Conservation (phyloP, 352 stramenopile genomes). For the Phytophthora citrophthora region DNA sequence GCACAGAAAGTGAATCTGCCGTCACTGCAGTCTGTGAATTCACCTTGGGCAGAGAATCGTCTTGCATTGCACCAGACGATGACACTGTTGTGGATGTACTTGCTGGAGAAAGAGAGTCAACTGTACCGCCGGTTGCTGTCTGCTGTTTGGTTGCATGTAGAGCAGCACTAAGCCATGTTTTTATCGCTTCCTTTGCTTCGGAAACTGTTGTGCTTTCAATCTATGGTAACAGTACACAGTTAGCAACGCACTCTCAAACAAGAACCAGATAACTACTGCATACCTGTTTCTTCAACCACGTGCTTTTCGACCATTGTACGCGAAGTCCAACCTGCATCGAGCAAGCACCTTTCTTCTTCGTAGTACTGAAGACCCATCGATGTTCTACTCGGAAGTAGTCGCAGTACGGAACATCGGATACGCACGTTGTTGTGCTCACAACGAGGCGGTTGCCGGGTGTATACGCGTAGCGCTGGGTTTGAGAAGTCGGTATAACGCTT, state of each 20-base stretch:
- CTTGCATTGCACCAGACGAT: neutral
- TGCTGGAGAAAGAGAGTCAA: neutral
- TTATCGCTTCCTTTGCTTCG: constrained; percentile 66
- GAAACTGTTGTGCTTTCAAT: constrained; percentile 83
- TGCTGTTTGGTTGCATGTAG: constrained; percentile 28
- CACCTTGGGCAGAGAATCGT: constrained; percentile 6
- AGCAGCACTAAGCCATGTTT: constrained; percentile 59
- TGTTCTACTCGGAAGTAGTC: constrained; percentile 90
- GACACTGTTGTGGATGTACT: constrained; percentile 2
- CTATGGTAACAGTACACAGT: constrained; percentile 28
- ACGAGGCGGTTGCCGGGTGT: constrained; percentile 52
- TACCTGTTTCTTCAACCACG: constrained; percentile 90
- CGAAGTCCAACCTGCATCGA: constrained; percentile 70
- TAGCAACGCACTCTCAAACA: neutral
- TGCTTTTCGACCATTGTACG: constrained; percentile 83
- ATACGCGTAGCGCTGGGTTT: constrained; percentile 76
- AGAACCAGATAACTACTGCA: neutral
- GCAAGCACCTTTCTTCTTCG: constrained; percentile 42
- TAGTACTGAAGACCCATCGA: constrained; percentile 84
- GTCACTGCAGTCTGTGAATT: neutral
- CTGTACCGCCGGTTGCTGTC: neutral
- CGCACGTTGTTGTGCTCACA: constrained; percentile 71
- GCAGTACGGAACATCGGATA: constrained; percentile 85
- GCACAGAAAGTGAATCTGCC: neutral
- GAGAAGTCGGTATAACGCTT: constrained; percentile 74